These are phyloP conservation scores for Coniochaeta sp. DNA, from an alignment of 2,329 filamentous ascomycete genomes.

Conservation along the genomic window DNA sequence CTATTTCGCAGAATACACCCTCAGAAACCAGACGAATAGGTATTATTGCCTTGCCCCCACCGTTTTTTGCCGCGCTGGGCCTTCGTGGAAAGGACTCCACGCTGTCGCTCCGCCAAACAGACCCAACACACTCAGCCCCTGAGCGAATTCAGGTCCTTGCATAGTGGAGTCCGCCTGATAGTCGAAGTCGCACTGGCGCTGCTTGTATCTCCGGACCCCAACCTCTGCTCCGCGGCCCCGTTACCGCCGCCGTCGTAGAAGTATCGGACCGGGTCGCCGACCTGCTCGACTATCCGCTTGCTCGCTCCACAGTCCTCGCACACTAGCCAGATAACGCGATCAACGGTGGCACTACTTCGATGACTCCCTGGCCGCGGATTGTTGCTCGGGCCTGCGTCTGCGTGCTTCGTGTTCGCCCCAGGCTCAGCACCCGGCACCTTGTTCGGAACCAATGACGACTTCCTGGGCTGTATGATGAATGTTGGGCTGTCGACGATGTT, in stretches of 20 bases:
- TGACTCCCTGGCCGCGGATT: neutral
- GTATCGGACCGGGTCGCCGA: constrained; percentile 4
- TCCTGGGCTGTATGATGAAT: neutral
- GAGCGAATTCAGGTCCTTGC: neutral
- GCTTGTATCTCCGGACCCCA: neutral
- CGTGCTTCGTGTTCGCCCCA: neutral
- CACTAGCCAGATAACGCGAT: constrained; percentile 5
- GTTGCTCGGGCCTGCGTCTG: neutral
- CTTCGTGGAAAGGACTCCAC: neutral
- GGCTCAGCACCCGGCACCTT: neutral
- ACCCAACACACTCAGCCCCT: neutral
- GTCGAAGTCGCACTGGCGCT: neutral
- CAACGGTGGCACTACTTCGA: neutral
- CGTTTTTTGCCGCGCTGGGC: too few relatives aligned
- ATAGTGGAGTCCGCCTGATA: neutral
- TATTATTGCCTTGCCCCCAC: too few relatives aligned
- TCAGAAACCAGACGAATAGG: too few relatives aligned
- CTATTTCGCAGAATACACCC: too few relatives aligned
- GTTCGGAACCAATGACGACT: neutral
- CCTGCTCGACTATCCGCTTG: constrained; percentile 2
- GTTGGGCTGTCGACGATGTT: neutral
- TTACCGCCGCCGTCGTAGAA: constrained; percentile 1
- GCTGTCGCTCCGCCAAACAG: neutral
- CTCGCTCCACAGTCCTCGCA: constrained; percentile 5
- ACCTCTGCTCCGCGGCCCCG: neutral